Percentiles rank a stretch among this genome's conserved stretches.
Evolutionary conservation across 208 protist genomes (phyloP).

Genomic region (Baffinella frigidus): DNA sequence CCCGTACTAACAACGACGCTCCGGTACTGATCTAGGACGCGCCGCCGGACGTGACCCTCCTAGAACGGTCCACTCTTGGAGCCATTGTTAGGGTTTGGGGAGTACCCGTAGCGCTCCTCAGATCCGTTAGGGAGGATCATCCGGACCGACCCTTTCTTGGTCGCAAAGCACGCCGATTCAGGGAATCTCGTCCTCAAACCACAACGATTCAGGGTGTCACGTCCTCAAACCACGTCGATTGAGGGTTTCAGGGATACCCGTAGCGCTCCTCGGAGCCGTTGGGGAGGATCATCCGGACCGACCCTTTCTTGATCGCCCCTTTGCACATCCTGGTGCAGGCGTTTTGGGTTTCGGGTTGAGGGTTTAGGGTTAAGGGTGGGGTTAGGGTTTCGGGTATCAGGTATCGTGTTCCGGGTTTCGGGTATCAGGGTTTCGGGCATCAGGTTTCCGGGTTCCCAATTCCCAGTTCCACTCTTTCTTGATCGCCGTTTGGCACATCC

Average conservation of each 20-base stretch:
- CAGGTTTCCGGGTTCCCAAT: too few relatives aligned
- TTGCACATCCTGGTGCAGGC: constrained; percentile 21
- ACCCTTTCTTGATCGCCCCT: background rate
- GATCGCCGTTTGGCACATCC: too few relatives aligned
- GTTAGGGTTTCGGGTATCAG: too few relatives aligned
- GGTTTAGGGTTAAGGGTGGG: too few relatives aligned
- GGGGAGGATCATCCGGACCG: background rate
- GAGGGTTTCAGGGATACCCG: background rate
- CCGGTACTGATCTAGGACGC: background rate
- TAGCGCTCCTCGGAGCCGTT: background rate
- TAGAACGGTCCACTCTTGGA: too few relatives aligned
- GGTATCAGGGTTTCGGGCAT: too few relatives aligned
- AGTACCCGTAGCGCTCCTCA: constrained; percentile 5
- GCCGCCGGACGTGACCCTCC: too few relatives aligned
- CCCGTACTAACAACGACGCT: too few relatives aligned
- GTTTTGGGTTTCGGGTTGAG: too few relatives aligned
- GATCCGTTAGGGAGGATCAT: constrained; percentile 25
- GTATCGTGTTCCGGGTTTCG: too few relatives aligned
- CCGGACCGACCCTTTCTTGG: background rate
- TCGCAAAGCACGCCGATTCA: background rate
- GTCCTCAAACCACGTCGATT: background rate
- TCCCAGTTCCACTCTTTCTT: too few relatives aligned
- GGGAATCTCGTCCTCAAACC: background rate
- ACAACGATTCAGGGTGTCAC: background rate
- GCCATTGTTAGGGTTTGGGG: background rate